Base-by-base conservation (phyloP, 805 yeast species). In the Yamadazyma scolyti region DNA sequence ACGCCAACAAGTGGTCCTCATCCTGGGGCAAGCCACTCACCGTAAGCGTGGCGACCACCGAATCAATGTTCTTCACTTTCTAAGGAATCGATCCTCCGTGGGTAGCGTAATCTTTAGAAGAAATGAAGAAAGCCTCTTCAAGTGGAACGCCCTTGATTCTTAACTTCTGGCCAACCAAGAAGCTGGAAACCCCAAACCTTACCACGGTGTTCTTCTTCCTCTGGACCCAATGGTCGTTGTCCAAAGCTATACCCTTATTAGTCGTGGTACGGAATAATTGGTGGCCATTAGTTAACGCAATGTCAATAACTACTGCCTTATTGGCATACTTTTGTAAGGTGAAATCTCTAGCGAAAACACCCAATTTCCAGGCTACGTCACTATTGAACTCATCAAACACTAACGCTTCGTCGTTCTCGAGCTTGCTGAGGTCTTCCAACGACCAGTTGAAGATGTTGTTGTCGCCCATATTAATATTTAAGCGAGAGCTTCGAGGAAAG, bases 61-160 rank as follows among this genome's bases (percentile, higher is more conserved):
- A 44, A 28, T 55, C 66, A 25, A 54, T 48, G 16, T 56, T 54
- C 14, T 49, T 47, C 12, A 70, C 42, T 36, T 60, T 61, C 19
- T 75, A 52, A 8, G 80, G 79, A 29, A 75, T 65, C 20, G 72
- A 66, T 32, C 82, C 82, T 15, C 82, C 82, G 41, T 73, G 77
- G 18, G 61, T 51, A 7, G 77, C 76, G 42, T 62, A 75, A 9
- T 68, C 73, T 12, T 42, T 43, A 7, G 66, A 54, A 17, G 66
- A 62, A 12, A 73, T 52, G 32, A 59, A 65, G 23, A 53, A 51
- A 3, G 60, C 64, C 19, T 52, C 54, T 24, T 65, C 71, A 2
- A 65, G 33, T 6, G 69, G 54, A 29, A 60, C 53, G 2, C 54
- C 55, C 36, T 57, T 64, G 1, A 30, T 32, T 15, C 57, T 56